Conservation (phyloP, 148 eudicot species). For the Fagopyrum homotropicum region DNA sequence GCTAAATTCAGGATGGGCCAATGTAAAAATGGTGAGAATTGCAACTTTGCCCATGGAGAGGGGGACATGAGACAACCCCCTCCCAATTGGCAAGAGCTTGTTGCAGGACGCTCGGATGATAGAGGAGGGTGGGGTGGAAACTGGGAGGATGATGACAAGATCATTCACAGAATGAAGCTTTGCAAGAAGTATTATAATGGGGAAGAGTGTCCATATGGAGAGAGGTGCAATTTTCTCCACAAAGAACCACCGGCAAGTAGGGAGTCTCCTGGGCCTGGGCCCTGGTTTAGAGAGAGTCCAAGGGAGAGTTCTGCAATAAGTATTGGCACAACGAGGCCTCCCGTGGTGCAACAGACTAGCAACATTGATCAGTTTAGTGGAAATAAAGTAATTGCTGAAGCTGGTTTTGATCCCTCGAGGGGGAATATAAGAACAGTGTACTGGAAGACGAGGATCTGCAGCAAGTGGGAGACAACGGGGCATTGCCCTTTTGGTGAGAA, state of each 20-base stretch:
- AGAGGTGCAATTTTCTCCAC: conserved; percentile 75
- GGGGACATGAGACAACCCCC: conserved; percentile 79
- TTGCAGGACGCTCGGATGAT: conserved; percentile 36
- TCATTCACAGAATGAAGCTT: conserved; percentile 60
- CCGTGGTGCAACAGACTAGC: conserved; percentile 18
- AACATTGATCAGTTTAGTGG: conserved; percentile 31
- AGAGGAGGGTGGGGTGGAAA: conserved; percentile 34
- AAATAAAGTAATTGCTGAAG: conserved; percentile 19
- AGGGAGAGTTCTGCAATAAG: conserved; percentile 63
- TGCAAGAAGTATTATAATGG: conserved; percentile 85
- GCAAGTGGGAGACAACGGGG: conserved; percentile 72
- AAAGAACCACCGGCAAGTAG: conserved; percentile 40
- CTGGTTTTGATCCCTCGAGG: conserved; percentile 27
- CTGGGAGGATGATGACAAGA: conserved; percentile 66
- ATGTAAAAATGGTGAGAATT: conserved; percentile 66
- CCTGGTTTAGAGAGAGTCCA: conserved; percentile 26
- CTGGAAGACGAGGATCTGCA: conserved; percentile 67
- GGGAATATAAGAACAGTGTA: conserved; percentile 32
- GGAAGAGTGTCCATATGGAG: conserved; percentile 92
- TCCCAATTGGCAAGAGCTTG: conserved; percentile 86
- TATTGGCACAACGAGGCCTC: conserved; percentile 43
- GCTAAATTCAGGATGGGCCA: conserved; percentile 59
- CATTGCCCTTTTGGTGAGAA: conserved; percentile 68
- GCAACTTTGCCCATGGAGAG: conserved; percentile 83
- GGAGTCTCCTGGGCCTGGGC: conserved; percentile 15